Evolutionary conservation across 805 yeast species (phyloP).

Genomic region (Candida nitratophila): DNA sequence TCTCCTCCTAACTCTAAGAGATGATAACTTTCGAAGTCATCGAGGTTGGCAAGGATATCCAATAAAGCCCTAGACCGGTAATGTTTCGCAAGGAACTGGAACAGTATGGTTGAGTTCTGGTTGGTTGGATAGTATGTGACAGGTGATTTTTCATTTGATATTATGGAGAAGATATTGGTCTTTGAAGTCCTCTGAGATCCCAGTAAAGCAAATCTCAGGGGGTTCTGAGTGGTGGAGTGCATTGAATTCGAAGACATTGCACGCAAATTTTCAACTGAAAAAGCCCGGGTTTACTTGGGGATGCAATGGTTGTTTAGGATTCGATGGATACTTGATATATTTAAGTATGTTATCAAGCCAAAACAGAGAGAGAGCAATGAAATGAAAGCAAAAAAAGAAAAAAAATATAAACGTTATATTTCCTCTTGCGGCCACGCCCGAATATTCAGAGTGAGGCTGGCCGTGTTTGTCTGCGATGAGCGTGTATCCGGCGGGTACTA

Average conservation of each 20-base stretch:
- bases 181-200: constrained; percentile 27
- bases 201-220: constrained; percentile 23
- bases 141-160: constrained; percentile 24
- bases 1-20: constrained; percentile 13
- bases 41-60: constrained; percentile 38
- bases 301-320: too few relatives aligned
- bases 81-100: constrained; percentile 43
- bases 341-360: too few relatives aligned
- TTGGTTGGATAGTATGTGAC: constrained; percentile 75
- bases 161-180: constrained; percentile 24
- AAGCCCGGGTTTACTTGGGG: too few relatives aligned
- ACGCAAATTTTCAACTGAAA: too few relatives aligned
- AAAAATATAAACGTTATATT: too few relatives aligned
- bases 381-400: too few relatives aligned
- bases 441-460: too few relatives aligned
- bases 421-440: too few relatives aligned
- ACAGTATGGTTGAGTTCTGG: constrained; percentile 49
- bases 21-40: constrained; percentile 27
- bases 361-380: too few relatives aligned
- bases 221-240: constrained; percentile 22
- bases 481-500: too few relatives aligned
- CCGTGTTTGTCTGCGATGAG: too few relatives aligned
- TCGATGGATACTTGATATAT: too few relatives aligned
- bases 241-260: constrained; percentile 5
- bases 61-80: constrained; percentile 33